phyloP scores from a whole-genome alignment of 2,329 filamentous ascomycete species.

The Diaporthe destruens region DNA sequence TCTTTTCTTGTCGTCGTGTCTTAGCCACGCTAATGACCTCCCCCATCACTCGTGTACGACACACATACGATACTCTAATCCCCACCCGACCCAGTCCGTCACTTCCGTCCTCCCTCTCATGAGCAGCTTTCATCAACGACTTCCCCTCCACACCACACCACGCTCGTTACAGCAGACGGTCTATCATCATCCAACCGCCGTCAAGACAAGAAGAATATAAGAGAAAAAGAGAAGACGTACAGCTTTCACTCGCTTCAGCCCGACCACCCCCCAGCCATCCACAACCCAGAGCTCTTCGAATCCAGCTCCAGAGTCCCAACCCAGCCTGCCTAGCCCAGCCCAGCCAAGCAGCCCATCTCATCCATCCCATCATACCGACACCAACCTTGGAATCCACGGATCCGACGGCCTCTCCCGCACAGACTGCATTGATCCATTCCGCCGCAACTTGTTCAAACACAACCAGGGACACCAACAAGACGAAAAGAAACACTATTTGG shows the following conservation, averaged over 20 bases:
- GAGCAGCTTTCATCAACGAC: not conserved
- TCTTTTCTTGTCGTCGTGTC: constrained; percentile 10
- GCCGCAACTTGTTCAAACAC: not conserved
- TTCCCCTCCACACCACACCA: not conserved
- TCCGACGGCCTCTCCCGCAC: constrained; percentile 33
- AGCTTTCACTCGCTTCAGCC: constrained; percentile 23
- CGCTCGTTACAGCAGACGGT: constrained; percentile 15
- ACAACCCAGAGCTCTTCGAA: constrained; percentile 12
- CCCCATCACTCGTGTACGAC: no score
- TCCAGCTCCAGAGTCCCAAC: not conserved
- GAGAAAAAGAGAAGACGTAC: constrained; percentile 6
- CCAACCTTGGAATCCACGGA: constrained; percentile 16
- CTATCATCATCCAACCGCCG: not conserved
- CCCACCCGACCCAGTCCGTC: not conserved
- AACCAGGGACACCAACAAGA: not conserved
- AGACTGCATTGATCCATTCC: constrained; percentile 28
- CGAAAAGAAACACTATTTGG: constrained; percentile 10
- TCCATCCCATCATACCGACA: constrained; percentile 10
- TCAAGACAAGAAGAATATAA: not conserved
- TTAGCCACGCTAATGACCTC: not conserved
- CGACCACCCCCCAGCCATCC: constrained; percentile 29
- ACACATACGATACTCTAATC: not conserved
- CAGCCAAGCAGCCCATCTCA: not conserved
- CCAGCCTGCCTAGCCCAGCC: no score
- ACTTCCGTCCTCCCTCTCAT: not conserved